These are phyloP conservation scores for Leptographium flavum DNA, from an alignment of 2,329 filamentous ascomycete genomes.

Conservation along the genomic window DNA sequence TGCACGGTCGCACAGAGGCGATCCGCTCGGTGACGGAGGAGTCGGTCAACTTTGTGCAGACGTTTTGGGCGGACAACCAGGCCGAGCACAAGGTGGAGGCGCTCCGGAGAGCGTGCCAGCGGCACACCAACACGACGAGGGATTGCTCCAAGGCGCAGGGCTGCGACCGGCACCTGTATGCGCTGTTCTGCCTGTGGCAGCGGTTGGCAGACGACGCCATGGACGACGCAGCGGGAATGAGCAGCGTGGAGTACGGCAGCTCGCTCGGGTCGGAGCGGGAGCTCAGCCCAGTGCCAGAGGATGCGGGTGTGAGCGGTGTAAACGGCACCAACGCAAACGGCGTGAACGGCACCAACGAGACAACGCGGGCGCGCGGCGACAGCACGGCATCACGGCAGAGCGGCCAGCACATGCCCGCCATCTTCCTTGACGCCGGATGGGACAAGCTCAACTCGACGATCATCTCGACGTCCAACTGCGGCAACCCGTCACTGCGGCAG, in stretches of 20 bases:
- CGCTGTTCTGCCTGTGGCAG: conserved; percentile 90
- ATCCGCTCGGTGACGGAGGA: conserved; percentile 75
- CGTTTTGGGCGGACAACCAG: conserved; percentile 88
- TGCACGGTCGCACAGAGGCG: conserved; percentile 90
- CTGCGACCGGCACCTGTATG: conserved; percentile 86
- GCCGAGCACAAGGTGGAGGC: conserved; percentile 73
- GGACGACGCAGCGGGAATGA: conserved; percentile 30
- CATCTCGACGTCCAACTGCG: conserved; percentile 94
- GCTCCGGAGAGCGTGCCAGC: conserved; percentile 68
- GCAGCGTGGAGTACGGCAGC: conserved; percentile 5
- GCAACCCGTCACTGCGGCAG: conserved; percentile 84
- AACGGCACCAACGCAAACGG: conserved; percentile 8
- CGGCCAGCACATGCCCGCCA: conserved; percentile 41
- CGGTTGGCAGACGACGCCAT: conserved; percentile 64
- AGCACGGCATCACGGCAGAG: conserved; percentile 11
- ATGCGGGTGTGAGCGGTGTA: background rate
- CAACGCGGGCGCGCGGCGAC: conserved; percentile 9
- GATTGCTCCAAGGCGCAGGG: conserved; percentile 83
- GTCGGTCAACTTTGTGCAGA: conserved; percentile 75
- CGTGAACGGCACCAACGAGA: conserved; percentile 11
- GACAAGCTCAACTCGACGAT: conserved; percentile 92
- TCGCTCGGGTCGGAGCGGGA: conserved; percentile 33
- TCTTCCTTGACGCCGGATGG: conserved; percentile 85
- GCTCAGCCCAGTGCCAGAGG: conserved; percentile 34
- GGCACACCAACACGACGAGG: conserved; percentile 65